Evolutionary conservation across 257 asterid genomes (phyloP).

Genomic region (Solanum peruvianum): DNA sequence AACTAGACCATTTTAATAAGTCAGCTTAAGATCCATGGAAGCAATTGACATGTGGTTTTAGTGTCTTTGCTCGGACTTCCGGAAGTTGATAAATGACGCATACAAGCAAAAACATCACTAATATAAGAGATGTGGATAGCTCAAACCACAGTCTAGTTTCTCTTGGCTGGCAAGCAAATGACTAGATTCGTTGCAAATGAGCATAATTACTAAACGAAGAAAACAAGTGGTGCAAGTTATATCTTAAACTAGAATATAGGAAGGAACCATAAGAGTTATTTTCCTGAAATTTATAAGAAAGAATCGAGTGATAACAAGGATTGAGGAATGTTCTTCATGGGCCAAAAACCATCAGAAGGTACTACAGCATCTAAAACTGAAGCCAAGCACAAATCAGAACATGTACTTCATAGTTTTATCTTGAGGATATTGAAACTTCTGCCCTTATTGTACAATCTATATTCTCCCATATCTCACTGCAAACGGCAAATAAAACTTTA

Average conservation of each 20-base stretch:
- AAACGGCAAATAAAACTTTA: too few species aligned
- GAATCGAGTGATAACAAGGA: background rate
- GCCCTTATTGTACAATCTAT: too few species aligned
- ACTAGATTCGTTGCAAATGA: background rate
- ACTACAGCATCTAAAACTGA: background rate
- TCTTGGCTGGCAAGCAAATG: background rate
- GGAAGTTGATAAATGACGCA: background rate
- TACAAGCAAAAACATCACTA: background rate
- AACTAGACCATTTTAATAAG: background rate
- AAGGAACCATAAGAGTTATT: background rate
- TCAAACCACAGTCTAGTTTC: background rate
- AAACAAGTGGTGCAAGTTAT: background rate
- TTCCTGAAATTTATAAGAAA: background rate
- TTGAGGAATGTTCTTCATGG: background rate
- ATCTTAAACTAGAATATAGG: background rate
- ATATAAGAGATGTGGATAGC: background rate
- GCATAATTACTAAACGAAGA: background rate
- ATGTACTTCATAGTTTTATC: too few species aligned
- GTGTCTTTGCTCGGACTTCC: background rate
- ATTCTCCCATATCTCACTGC: too few species aligned
- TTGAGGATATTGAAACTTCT: too few species aligned
- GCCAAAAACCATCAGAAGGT: background rate
- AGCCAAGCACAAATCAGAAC: background rate
- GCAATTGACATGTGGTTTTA: background rate
- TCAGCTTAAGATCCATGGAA: background rate